Conservation (phyloP, 2,329 filamentous ascomycete species). For the Seiridium cupressi region DNA sequence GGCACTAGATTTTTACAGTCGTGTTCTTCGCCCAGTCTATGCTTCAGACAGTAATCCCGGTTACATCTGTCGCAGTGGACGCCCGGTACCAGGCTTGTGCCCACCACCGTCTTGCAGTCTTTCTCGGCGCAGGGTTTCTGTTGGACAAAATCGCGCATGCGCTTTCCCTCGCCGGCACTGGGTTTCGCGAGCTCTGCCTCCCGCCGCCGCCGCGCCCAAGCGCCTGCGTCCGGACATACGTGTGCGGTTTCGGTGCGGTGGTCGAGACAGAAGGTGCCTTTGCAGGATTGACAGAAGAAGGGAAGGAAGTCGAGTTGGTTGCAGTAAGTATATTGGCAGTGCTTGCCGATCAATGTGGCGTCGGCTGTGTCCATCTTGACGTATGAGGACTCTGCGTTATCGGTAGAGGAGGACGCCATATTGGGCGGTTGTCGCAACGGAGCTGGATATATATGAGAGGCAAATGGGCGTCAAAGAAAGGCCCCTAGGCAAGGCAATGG, state of each 20-base stretch:
- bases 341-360: slow-evolving; percentile 80
- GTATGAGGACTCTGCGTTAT: slow-evolving; percentile 54
- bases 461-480: not conserved
- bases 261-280: slow-evolving; percentile 83
- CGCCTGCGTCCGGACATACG: slow-evolving; percentile 59
- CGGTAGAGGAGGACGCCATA: slow-evolving; percentile 52
- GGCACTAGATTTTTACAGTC: slow-evolving; percentile 75
- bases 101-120: slow-evolving; percentile 68
- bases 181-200: slow-evolving; percentile 51
- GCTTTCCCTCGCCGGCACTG: slow-evolving; percentile 52
- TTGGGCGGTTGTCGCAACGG: slow-evolving; percentile 17
- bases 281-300: slow-evolving; percentile 89
- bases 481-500: slow-evolving; percentile 17
- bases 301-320: slow-evolving; percentile 95
- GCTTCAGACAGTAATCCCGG: slow-evolving; percentile 74
- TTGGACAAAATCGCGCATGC: slow-evolving; percentile 51
- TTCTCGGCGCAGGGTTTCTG: slow-evolving; percentile 68
- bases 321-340: slow-evolving; percentile 91
- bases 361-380: slow-evolving; percentile 73
- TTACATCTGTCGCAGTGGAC: slow-evolving; percentile 73
- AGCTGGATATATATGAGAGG: slow-evolving; percentile 10
- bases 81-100: slow-evolving; percentile 65
- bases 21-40: slow-evolving; percentile 77
- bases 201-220: slow-evolving; percentile 59
- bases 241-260: slow-evolving; percentile 86